phyloP scores from a whole-genome alignment of 352 stramenopile species.

The Pythium dissotocum region DNA sequence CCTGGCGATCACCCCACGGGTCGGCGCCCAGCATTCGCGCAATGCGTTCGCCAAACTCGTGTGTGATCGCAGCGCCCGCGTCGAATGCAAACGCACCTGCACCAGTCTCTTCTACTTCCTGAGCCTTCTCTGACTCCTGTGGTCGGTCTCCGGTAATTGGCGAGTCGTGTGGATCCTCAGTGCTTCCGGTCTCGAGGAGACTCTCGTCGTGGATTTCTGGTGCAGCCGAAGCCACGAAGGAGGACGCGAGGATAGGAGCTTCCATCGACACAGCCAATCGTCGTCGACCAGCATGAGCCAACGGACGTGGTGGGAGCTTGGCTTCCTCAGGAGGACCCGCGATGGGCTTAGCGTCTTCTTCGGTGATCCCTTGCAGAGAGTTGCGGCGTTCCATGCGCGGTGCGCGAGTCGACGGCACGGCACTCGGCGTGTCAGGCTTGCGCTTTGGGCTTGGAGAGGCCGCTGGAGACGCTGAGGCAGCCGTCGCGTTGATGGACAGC shows the following conservation, averaged over 20 bases:
- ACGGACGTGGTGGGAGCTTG: conserved; percentile 26
- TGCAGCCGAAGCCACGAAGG: conserved; percentile 28
- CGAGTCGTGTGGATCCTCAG: conserved; percentile 2
- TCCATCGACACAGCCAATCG: conserved; percentile 35
- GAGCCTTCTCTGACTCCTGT: neutral
- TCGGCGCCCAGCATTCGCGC: conserved; percentile 65
- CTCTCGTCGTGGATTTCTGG: conserved; percentile 31
- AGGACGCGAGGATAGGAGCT: conserved; percentile 62
- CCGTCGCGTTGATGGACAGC: conserved; percentile 13
- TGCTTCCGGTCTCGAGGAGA: too few species aligned
- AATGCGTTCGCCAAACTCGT: conserved; percentile 69
- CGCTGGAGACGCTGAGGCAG: neutral
- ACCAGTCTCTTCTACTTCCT: conserved; percentile 2
- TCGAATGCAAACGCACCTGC: conserved; percentile 43
- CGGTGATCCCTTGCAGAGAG: conserved; percentile 42
- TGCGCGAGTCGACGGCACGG: conserved; percentile 8
- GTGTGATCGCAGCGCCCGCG: conserved; percentile 63
- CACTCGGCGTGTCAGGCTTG: conserved; percentile 33
- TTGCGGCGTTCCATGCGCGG: conserved; percentile 18
- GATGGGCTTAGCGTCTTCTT: conserved; percentile 16
- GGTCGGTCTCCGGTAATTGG: neutral
- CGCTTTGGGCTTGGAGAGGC: conserved; percentile 20
- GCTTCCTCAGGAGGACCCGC: neutral
- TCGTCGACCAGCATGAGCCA: conserved; percentile 12
- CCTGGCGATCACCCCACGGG: conserved; percentile 78